phyloP scores from a whole-genome alignment of 108 stramenopile genomes.

The Nitzschia putrida region DNA sequence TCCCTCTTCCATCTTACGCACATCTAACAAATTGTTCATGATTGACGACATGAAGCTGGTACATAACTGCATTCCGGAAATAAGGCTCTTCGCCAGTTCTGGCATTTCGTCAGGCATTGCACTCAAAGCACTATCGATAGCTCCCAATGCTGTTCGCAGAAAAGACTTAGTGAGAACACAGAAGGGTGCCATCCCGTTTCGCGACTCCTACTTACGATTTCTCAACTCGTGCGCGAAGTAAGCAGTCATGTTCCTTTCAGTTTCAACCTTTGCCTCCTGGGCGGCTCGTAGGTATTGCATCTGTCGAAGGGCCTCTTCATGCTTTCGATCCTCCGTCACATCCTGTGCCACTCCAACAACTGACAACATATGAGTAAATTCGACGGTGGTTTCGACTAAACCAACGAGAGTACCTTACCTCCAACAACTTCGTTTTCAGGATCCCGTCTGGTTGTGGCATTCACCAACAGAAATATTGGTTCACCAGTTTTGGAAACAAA shows the following conservation, averaged over 20 bases:
- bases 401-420: conserved; percentile 17
- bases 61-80: conserved; percentile 65
- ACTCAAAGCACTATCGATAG: conserved; percentile 64
- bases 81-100: conserved; percentile 37
- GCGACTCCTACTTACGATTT: conserved; percentile 35
- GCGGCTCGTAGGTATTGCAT: conserved; percentile 59
- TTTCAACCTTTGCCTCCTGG: conserved; percentile 74
- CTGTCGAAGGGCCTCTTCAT: conserved; percentile 54
- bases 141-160: conserved; percentile 43
- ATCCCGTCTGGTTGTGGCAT: conserved; percentile 68
- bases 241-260: conserved; percentile 76
- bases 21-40: conserved; percentile 76
- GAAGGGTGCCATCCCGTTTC: neutral
- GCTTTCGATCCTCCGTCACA: conserved; percentile 63
- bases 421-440: conserved; percentile 54
- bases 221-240: conserved; percentile 76
- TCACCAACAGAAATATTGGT: conserved; percentile 52
- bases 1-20: conserved; percentile 74
- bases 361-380: neutral
- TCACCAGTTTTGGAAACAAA: conserved; percentile 65
- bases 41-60: conserved; percentile 68
- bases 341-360: conserved; percentile 71
- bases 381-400: neutral
- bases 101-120: conserved; percentile 64
- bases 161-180: neutral